Evolutionary conservation across 163 green algal genomes (phyloP).

Genomic region (Volvox carteri): DNA sequence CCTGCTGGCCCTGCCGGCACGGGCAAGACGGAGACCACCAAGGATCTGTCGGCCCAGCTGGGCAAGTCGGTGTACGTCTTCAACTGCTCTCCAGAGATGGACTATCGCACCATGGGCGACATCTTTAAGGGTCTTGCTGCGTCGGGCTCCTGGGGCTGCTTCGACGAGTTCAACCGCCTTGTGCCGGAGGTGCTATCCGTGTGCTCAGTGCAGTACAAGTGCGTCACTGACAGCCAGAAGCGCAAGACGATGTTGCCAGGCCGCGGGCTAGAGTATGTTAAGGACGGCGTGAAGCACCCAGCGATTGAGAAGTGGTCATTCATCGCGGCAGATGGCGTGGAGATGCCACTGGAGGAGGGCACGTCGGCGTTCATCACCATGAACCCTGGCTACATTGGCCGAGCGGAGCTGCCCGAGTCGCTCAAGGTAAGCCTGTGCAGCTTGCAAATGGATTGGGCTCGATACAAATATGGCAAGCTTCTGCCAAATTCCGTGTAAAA

Average conservation of each 20-base stretch:
- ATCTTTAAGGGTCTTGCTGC: slow-evolving; percentile 95
- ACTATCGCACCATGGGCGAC: slow-evolving; percentile 92
- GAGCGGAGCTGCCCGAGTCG: slow-evolving; percentile 82
- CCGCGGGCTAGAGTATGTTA: slow-evolving; percentile 85
- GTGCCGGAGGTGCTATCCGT: slow-evolving; percentile 92
- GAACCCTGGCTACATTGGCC: slow-evolving; percentile 94
- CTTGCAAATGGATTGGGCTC: too few relatives aligned
- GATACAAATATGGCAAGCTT: too few relatives aligned
- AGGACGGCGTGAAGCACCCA: slow-evolving; percentile 72
- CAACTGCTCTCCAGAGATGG: slow-evolving; percentile 93
- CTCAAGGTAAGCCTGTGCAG: slow-evolving; percentile 71
- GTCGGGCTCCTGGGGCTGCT: slow-evolving; percentile 89
- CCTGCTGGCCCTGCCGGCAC: slow-evolving; percentile 76
- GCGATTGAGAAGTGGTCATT: slow-evolving; percentile 83
- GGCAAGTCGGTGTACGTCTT: slow-evolving; percentile 94
- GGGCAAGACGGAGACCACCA: slow-evolving; percentile 94
- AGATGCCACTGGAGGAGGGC: slow-evolving; percentile 90
- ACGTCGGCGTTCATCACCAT: slow-evolving; percentile 93
- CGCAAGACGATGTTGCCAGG: slow-evolving; percentile 88
- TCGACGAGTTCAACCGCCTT: slow-evolving; percentile 93
- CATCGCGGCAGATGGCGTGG: slow-evolving; percentile 83
- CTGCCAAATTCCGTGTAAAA: too few relatives aligned
- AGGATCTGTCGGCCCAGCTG: slow-evolving; percentile 90
- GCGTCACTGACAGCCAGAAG: slow-evolving; percentile 90
- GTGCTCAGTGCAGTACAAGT: slow-evolving; percentile 94